Conservation (phyloP, 176 grass and related monocot species). For the Bromus sterilis region DNA sequence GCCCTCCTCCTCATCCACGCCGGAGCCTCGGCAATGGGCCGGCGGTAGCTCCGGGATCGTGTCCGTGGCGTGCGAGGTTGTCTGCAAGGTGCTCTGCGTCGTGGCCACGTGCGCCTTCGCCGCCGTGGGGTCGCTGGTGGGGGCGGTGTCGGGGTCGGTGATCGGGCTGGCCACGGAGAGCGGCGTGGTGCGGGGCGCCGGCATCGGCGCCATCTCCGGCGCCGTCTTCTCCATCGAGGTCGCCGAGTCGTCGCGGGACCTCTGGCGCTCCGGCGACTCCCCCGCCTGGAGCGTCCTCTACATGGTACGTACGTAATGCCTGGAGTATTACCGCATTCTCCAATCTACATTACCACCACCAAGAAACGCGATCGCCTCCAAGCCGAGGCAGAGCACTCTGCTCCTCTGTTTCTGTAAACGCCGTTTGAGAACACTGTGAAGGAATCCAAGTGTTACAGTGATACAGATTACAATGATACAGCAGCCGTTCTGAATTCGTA, state of each 20-base stretch:
- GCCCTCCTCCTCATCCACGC: background rate
- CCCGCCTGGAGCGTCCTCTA: conserved; percentile 54
- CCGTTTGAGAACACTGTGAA: background rate
- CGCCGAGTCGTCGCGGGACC: conserved; percentile 58
- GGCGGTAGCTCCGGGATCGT: background rate
- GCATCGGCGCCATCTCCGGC: conserved; percentile 88
- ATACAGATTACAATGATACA: no score
- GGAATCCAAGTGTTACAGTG: no score
- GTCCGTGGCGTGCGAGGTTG: background rate
- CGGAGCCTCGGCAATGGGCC: background rate
- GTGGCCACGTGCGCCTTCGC: background rate
- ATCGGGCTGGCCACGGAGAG: conserved; percentile 5
- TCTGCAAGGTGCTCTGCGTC: background rate
- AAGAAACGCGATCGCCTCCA: background rate
- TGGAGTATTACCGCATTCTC: background rate
- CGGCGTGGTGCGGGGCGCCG: conserved; percentile 29
- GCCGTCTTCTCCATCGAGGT: conserved; percentile 92
- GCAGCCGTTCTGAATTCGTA: background rate
- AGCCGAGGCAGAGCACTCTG: background rate
- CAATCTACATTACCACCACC: background rate
- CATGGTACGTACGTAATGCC: conserved; percentile 27
- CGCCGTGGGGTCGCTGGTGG: background rate
- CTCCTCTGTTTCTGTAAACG: background rate
- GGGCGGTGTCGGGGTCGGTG: background rate
- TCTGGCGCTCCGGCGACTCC: conserved; percentile 62